phyloP scores from a whole-genome alignment of 2,329 filamentous ascomycete species.

The Calonectria leucothoes region DNA sequence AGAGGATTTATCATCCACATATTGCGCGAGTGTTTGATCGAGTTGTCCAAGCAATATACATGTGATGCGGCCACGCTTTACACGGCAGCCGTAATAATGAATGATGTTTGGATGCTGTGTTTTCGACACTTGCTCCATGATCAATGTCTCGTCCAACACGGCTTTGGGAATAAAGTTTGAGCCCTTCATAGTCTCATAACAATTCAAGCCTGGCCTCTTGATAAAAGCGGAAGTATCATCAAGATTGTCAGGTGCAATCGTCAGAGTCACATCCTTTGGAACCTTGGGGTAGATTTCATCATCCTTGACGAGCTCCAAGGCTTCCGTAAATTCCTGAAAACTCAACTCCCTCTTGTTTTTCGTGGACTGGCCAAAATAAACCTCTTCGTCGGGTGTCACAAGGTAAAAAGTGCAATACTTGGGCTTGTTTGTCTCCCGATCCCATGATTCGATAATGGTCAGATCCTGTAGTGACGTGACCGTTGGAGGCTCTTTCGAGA shows the following conservation, averaged over 20 bases:
- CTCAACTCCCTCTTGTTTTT: slow-evolving; percentile 23
- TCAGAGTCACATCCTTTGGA: background rate
- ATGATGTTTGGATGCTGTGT: slow-evolving; percentile 19
- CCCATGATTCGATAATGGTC: slow-evolving; percentile 20
- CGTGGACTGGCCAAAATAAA: slow-evolving; percentile 21
- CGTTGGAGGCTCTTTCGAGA: background rate
- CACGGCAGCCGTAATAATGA: slow-evolving; percentile 16
- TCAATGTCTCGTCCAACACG: slow-evolving; percentile 13
- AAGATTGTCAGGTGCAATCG: slow-evolving; percentile 7
- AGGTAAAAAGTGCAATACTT: slow-evolving; percentile 24
- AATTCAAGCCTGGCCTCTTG: slow-evolving; percentile 16
- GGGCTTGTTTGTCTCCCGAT: slow-evolving; percentile 1
- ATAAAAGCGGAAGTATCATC: slow-evolving; percentile 7
- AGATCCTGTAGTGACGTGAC: slow-evolving; percentile 10
- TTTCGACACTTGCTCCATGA: slow-evolving; percentile 16
- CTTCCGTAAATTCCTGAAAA: slow-evolving; percentile 10
- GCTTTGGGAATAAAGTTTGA: background rate
- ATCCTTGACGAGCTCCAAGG: slow-evolving; percentile 2
- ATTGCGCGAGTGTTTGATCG: slow-evolving; percentile 7
- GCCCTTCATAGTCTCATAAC: slow-evolving; percentile 12
- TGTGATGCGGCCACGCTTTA: slow-evolving; percentile 18
- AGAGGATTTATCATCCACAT: background rate
- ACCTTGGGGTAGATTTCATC: slow-evolving; percentile 16
- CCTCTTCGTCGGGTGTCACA: slow-evolving; percentile 13
- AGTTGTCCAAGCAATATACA: slow-evolving; percentile 13